Evolutionary conservation across 345 rosid species (phyloP), one percentile per base, ranked within the genome.

Genomic region (Sonneratia alba): DNA sequence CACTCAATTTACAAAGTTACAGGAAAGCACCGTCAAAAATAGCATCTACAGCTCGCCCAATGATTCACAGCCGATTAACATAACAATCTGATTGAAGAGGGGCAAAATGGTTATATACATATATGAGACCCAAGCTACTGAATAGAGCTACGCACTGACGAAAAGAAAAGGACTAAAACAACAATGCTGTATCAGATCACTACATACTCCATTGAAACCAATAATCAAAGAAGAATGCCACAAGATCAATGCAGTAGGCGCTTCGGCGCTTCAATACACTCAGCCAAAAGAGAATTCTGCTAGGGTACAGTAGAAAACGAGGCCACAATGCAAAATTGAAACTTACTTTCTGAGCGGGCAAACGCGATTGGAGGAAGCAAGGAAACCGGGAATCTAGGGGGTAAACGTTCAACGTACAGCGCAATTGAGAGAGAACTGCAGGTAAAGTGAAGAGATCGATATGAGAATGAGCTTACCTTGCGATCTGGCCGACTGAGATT

Each of bases 401-500:
- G 63, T 22, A 22, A 57, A 22, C n/a, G 34, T 57, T 9, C 63
- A 57, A 8, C 3, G 34, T 18, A 22, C 10, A 1, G 63, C 63
- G 63, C 32, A n/a, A 57, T 57, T 57, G 63, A 57, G 63, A 32
- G 21, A 57, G 63, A 57, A 57, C 10, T 57, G 63, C 63, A n/a
- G 32, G 63, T 9, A 8, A 14, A 57, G 63, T 4, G 63, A n/a
- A 22, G 34, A 57, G 63, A 57, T 57, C 63, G 63, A 57, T 3
- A 57, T 57, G 63, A 9, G 13, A n/a, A n/a, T 22, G 63, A 57
- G 63, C 63, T 22, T 57, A 57, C 63, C 63, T 57, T 57, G 63
- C n/a, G 63, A n/a, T 57, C 63, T 22, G 13, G 63, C 63, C n/a
- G 32, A 57, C 63, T 57, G 63, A 57, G 63, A 57, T 57, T 57